A percentile compares a stretch with the other conserved stretches of the same genome.
These are phyloP conservation scores for Trametes punicea DNA, from an alignment of 768 basidiomycete genomes.

Conservation along the genomic window DNA sequence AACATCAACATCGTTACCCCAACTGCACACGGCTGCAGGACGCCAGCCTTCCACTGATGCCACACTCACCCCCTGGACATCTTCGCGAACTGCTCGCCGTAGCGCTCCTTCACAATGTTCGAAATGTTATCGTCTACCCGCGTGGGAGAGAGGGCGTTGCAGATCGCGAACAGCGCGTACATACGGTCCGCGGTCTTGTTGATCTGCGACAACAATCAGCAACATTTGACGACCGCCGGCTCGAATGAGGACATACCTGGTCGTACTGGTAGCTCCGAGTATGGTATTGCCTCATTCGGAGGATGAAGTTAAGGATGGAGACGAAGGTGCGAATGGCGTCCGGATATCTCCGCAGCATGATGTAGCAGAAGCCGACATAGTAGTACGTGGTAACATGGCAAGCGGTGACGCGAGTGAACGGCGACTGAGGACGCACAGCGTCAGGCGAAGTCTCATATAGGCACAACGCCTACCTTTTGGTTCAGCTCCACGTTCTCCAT, in stretches of 20 bases:
- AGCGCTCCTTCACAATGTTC: conserved; percentile 88
- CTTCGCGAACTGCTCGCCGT: conserved; percentile 85
- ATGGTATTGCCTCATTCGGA: conserved; percentile 95
- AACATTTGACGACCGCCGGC: not conserved
- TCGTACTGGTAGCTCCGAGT: conserved; percentile 96
- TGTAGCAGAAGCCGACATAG: conserved; percentile 95
- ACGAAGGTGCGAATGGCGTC: conserved; percentile 95
- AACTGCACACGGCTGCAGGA: not conserved
- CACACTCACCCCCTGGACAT: conserved; percentile 76
- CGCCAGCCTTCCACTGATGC: not conserved
- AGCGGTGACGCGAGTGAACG: conserved; percentile 94
- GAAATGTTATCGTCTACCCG: conserved; percentile 93
- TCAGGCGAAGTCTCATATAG: not conserved
- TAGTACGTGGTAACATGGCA: conserved; percentile 95
- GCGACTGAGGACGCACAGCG: conserved; percentile 43
- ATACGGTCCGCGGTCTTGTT: conserved; percentile 97
- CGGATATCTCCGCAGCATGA: conserved; percentile 90
- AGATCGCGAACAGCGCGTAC: conserved; percentile 94
- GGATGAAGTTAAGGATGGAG: conserved; percentile 90
- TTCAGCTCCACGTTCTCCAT: conserved; percentile 93
- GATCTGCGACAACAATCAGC: conserved; percentile 50
- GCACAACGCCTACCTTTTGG: conserved; percentile 56
- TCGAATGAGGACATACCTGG: conserved; percentile 52
- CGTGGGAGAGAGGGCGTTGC: conserved; percentile 89
- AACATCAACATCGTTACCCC: not conserved